phyloP scores from a whole-genome alignment of 208 protist species.

The Trypanosoma lewisi region DNA sequence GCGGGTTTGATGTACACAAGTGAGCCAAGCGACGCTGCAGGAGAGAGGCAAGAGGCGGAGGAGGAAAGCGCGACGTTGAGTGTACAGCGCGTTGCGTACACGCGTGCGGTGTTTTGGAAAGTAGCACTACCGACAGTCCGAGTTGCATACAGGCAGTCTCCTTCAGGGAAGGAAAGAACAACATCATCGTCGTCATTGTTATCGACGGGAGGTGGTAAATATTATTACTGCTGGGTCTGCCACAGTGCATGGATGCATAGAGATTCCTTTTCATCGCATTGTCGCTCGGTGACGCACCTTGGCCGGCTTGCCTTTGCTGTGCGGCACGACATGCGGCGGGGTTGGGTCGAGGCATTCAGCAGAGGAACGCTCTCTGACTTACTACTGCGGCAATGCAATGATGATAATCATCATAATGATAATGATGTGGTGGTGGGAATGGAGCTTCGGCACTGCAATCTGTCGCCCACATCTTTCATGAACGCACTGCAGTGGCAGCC shows the following conservation, averaged over 20 bases:
- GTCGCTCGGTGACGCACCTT: constrained; percentile 40
- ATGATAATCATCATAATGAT: neutral
- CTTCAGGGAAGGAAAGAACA: neutral
- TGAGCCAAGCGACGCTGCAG: neutral
- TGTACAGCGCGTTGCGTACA: constrained; percentile 45
- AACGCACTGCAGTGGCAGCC: constrained; percentile 65
- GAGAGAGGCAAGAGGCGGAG: neutral
- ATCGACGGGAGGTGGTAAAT: neutral
- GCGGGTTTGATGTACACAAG: neutral
- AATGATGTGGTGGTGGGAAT: constrained; percentile 22
- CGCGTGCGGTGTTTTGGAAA: constrained; percentile 56
- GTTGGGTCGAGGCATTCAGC: constrained; percentile 10
- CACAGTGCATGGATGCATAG: constrained; percentile 28
- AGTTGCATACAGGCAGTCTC: neutral
- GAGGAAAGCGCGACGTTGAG: constrained; percentile 28
- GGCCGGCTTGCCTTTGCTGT: constrained; percentile 48
- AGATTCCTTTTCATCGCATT: constrained; percentile 33
- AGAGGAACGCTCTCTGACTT: constrained; percentile 13
- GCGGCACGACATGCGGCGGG: constrained; percentile 28
- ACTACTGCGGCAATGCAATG: constrained; percentile 1
- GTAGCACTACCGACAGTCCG: constrained; percentile 36
- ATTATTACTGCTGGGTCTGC: constrained; percentile 58
- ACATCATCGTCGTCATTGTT: neutral
- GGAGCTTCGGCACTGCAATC: constrained; percentile 32
- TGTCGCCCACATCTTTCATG: constrained; percentile 54